Conservation (phyloP, 441 rosid genomes). For the Daphne laureola region DNA sequence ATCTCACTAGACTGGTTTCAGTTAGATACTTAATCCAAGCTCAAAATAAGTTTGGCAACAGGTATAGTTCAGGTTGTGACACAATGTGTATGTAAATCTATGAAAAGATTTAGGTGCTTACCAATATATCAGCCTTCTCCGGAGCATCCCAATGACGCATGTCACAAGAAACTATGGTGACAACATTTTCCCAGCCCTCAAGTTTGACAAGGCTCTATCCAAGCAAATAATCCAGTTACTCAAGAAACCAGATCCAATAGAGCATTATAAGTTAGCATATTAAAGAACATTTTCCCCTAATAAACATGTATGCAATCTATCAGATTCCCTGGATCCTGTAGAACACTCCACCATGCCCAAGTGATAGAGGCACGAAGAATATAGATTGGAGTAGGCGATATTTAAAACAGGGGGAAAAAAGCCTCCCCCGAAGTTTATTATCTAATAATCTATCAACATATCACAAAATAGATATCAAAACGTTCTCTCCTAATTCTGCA, state of each 20-base stretch:
- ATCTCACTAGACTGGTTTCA: too few relatives aligned
- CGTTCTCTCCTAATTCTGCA: slow-evolving; percentile 9
- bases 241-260: slow-evolving; percentile 9
- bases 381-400: too few relatives aligned
- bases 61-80: too few relatives aligned
- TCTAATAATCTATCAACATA: neutral
- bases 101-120: slow-evolving; percentile 17
- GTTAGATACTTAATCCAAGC: too few relatives aligned
- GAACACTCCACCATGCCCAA: neutral
- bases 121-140: slow-evolving; percentile 95
- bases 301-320: slow-evolving; percentile 7
- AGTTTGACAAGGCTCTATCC: slow-evolving; percentile 81
- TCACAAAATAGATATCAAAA: slow-evolving; percentile 1
- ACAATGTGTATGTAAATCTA: slow-evolving; percentile 12
- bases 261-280: slow-evolving; percentile 6
- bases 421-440: too few relatives aligned
- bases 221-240: slow-evolving; percentile 15
- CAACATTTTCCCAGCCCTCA: slow-evolving; percentile 87
- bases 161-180: slow-evolving; percentile 87
- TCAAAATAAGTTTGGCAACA: too few relatives aligned
- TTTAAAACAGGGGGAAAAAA: too few relatives aligned
- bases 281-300: slow-evolving; percentile 4
- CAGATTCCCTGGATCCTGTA: neutral
- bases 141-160: slow-evolving; percentile 95
- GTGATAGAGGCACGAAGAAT: too few relatives aligned